These are phyloP conservation scores for Papiliotrema nemorosa DNA, from an alignment of 1,284 basidiomycete genomes.

Conservation along the genomic window DNA sequence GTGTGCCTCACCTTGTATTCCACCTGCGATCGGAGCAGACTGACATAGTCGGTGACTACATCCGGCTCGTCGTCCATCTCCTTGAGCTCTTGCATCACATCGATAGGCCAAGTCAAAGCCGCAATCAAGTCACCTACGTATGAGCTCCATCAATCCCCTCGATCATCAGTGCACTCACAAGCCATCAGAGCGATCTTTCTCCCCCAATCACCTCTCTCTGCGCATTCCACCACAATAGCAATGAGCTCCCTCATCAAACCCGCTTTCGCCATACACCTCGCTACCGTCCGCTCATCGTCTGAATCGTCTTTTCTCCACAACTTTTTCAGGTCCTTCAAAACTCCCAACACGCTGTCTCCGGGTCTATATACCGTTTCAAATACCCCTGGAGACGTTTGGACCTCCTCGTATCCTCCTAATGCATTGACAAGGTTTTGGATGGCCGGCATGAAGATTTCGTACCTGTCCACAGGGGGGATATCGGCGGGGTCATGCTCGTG, in stretches of 20 bases:
- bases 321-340: slow-evolving; percentile 88
- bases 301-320: slow-evolving; percentile 92
- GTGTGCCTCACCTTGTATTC: slow-evolving; percentile 80
- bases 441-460: slow-evolving; percentile 43
- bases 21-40: slow-evolving; percentile 71
- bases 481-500: background rate
- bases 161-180: slow-evolving; percentile 47
- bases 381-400: slow-evolving; percentile 53
- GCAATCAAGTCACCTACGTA: slow-evolving; percentile 71
- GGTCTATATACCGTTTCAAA: slow-evolving; percentile 65
- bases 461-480: slow-evolving; percentile 29
- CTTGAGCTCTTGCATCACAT: slow-evolving; percentile 83
- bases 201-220: slow-evolving; percentile 59
- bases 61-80: slow-evolving; percentile 77
- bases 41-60: slow-evolving; percentile 77
- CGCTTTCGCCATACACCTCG: slow-evolving; percentile 80
- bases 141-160: slow-evolving; percentile 1
- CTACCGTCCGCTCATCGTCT: slow-evolving; percentile 90
- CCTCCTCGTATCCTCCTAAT: slow-evolving; percentile 48
- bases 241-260: slow-evolving; percentile 82
- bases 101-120: slow-evolving; percentile 96
- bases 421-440: slow-evolving; percentile 45
- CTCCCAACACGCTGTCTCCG: slow-evolving; percentile 77
- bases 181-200: slow-evolving; percentile 75
- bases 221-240: slow-evolving; percentile 73